Evolutionary conservation across 23 red algal genomes (phyloP).

Genomic region (Agarophyton chilense): DNA sequence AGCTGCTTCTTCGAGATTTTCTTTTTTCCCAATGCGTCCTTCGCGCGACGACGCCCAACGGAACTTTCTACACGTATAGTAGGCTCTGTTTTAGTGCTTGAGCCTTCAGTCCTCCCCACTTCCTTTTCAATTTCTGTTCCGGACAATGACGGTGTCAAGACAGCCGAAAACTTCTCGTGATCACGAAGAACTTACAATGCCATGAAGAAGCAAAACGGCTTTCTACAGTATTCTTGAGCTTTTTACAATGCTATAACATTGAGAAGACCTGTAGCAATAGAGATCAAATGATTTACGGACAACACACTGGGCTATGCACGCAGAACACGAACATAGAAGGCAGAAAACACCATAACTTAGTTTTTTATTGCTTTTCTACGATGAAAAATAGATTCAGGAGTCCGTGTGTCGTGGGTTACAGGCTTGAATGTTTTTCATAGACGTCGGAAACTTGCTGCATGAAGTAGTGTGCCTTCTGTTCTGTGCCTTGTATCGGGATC

Average conservation of each 20-base stretch:
- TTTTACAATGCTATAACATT: background rate
- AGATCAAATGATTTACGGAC: background rate
- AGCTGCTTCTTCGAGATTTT: constrained; percentile 11
- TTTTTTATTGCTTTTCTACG: background rate
- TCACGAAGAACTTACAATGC: background rate
- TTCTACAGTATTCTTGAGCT: constrained; percentile 15
- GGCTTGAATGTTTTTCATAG: background rate
- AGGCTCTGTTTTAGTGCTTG: no score
- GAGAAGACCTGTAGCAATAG: constrained; percentile 3
- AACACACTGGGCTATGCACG: constrained; percentile 18
- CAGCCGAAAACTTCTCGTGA: constrained; percentile 4
- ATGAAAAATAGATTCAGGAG: background rate
- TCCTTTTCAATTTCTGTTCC: no score
- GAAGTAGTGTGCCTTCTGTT: background rate
- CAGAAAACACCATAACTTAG: background rate
- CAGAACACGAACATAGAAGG: background rate
- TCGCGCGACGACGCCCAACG: no score
- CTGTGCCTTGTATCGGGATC: background rate
- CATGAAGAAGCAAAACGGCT: constrained; percentile 20
- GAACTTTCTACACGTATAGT: no score
- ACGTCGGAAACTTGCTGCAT: background rate
- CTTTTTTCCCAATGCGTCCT: background rate
- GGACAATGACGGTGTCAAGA: no score
- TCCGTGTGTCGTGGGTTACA: background rate
- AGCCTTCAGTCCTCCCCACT: no score